Evolutionary conservation across 2,329 filamentous ascomycete species (phyloP), one percentile per base, ranked within the genome.

Genomic region (Pyrenochaeta sp.): DNA sequence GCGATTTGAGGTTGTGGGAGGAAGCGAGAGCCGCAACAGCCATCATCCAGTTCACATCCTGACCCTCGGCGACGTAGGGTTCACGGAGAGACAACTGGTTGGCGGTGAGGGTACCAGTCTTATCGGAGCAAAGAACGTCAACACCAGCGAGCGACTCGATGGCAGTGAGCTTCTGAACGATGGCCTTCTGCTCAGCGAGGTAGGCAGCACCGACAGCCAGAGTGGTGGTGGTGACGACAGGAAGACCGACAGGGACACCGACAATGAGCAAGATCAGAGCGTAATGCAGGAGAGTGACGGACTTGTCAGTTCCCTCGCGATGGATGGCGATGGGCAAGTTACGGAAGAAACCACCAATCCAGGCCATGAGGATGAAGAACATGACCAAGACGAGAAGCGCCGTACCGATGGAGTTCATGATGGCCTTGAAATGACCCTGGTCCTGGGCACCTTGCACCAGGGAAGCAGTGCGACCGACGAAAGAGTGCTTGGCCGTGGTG

Each of bases 1-100:
- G 85, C 61, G 89, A 90, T 81, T 90, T 90, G 80, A 91, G 84
- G 81, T 91, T 92, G 83, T 92, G 90, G 62, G 90, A 91, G 51
- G 89, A 91, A 56, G 90, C 90, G 54, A 92, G 85, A 60, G 90
- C 90, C 59, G 90, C 90, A 59, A 91, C 90, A 64, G 90, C 89
- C 90, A 92, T 91, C 89, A 92, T 91, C 89, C 89, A 92, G 83
- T 92, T 90, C 77, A 91, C 87, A 78, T 91, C 89, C 74, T 91
- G 86, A 69, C 90, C 90, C 78, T 91, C 90, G 60, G 88, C 86
- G 58, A 91, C 89, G 79, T 89, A 92, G 22, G 90, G 90, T 74
- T 92, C 90, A 76, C 90, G 89, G 73, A 92, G 90, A 72, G 86
- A 89, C 52, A 92, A 84, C 82, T 92, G 89, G 78, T 90, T 90